Percentiles rank a stretch among this genome's conserved stretches.
Conservation (phyloP, 306 rosid genomes). For the cucumber (Cucumis sativus) region Cucumber_9930_V3 NC_026655.2:29535501-29536000, state of each 20-base stretch:
- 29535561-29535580: not conserved
- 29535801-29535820: slow-evolving; percentile 79
- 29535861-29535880: not conserved
- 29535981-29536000: not conserved
- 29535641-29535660: not conserved
- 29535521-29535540: not conserved
- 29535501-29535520: not conserved
- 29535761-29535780: slow-evolving; percentile 31
- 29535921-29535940: not conserved
- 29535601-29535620: not conserved
- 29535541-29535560: not conserved
- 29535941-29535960: not conserved
- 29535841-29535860: slow-evolving; percentile 4
- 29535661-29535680: not conserved
- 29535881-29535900: not conserved
- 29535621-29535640: not conserved
- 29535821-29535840: slow-evolving; percentile 63
- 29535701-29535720: not conserved
- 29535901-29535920: not conserved
- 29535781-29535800: slow-evolving; percentile 77
- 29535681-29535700: not conserved
- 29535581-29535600: not conserved
- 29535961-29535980: not conserved
- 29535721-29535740: not conserved
- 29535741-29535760: not conserved